Conservation (phyloP, 2,329 filamentous ascomycete species). For the Diaporthe vaccinii region DNA sequence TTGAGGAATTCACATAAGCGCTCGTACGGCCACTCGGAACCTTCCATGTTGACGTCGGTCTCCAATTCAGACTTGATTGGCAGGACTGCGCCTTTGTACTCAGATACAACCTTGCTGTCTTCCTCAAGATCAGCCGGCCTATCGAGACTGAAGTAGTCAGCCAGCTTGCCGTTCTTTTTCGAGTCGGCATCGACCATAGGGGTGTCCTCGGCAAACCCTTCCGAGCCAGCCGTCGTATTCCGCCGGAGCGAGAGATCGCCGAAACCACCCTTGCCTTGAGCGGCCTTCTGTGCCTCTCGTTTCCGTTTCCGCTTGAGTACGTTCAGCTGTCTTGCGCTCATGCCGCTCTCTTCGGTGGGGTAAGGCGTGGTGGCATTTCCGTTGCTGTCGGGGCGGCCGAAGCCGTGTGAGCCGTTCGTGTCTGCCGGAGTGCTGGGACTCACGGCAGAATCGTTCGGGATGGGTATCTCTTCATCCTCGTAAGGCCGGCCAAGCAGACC, state of each 20-base stretch:
- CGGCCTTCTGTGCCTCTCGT: conserved; percentile 87
- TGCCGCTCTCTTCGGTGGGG: conserved; percentile 73
- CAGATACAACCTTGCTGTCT: conserved; percentile 90
- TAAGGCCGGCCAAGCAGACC: conserved; percentile 88
- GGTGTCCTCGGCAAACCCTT: conserved; percentile 73
- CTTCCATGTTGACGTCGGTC: conserved; percentile 80
- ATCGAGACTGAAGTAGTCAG: conserved; percentile 93
- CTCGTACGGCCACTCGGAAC: conserved; percentile 93
- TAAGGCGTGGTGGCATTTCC: conserved; percentile 55
- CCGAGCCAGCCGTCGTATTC: conserved; percentile 71
- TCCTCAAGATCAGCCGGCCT: conserved; percentile 84
- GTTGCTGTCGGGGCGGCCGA: conserved; percentile 48
- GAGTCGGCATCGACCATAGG: conserved; percentile 64
- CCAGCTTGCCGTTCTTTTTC: conserved; percentile 73
- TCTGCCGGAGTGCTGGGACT: conserved; percentile 63
- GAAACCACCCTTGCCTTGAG: conserved; percentile 86
- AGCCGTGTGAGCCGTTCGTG: conserved; percentile 49
- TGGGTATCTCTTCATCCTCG: conserved; percentile 83
- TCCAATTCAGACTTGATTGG: conserved; percentile 87
- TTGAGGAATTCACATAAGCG: conserved; percentile 94
- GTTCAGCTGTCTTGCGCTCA: conserved; percentile 95
- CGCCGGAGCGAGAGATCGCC: conserved; percentile 85
- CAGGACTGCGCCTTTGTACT: conserved; percentile 88
- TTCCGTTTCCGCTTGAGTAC: conserved; percentile 95
- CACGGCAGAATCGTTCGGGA: conserved; percentile 70